phyloP scores from a whole-genome alignment of 768 basidiomycete species.

The Nidularia pulvinata region DNA sequence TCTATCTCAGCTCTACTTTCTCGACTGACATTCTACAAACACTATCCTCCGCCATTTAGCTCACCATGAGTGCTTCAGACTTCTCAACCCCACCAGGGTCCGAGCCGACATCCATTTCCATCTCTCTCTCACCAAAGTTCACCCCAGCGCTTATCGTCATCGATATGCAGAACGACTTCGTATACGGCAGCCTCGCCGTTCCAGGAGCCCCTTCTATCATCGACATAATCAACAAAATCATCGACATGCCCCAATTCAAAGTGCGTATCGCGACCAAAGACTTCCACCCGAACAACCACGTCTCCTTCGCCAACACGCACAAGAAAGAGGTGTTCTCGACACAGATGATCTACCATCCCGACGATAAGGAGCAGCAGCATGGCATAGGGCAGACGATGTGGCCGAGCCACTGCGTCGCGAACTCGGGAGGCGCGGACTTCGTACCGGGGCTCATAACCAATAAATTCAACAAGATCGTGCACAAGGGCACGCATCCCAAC shows the following conservation, averaged over 20 bases:
- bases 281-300: constrained; percentile 59
- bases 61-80: neutral
- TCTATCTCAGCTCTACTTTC: too few species aligned
- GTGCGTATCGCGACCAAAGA: constrained; percentile 55
- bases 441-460: constrained; percentile 47
- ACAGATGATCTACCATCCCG: constrained; percentile 39
- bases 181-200: constrained; percentile 74
- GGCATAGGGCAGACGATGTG: constrained; percentile 61
- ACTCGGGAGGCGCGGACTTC: constrained; percentile 58
- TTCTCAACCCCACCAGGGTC: neutral
- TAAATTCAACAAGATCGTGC: constrained; percentile 38
- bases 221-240: constrained; percentile 51
- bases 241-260: constrained; percentile 49
- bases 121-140: constrained; percentile 10
- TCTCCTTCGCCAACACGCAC: constrained; percentile 66
- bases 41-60: too few species aligned
- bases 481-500: constrained; percentile 54
- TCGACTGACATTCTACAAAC: too few species aligned
- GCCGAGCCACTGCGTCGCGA: constrained; percentile 80
- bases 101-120: neutral
- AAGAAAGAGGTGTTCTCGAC: constrained; percentile 32
- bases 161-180: constrained; percentile 87
- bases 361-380: constrained; percentile 24
- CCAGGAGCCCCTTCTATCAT: constrained; percentile 59
- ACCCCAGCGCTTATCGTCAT: constrained; percentile 65